These are phyloP conservation scores for Wickerhamiella azyma DNA, from an alignment of 805 yeast genomes.

Conservation along the genomic window DNA sequence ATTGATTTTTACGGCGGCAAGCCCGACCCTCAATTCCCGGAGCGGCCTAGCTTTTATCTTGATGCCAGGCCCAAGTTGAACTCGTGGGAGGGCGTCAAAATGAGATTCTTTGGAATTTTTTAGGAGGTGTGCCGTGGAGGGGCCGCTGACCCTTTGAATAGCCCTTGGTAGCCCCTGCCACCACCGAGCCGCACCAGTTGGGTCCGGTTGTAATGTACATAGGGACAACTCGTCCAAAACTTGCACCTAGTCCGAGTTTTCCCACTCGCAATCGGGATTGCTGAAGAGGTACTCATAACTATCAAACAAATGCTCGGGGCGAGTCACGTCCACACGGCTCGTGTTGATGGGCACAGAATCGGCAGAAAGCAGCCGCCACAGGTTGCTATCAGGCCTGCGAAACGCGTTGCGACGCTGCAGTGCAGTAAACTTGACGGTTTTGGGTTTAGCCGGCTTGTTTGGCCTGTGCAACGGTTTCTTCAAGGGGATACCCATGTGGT, in stretches of 20 bases:
- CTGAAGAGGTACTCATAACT: too few species aligned
- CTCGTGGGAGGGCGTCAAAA: constrained; percentile 60
- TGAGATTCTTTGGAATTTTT: constrained; percentile 52
- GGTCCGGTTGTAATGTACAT: not conserved
- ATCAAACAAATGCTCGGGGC: not conserved
- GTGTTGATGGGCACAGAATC: not conserved
- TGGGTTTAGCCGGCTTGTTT: not conserved
- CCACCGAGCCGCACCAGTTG: too few species aligned
- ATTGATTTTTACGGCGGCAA: constrained; percentile 75
- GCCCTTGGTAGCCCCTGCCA: too few species aligned
- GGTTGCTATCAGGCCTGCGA: not conserved
- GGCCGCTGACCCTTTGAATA: too few species aligned
- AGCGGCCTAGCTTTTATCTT: constrained; percentile 49
- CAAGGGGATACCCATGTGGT: not conserved
- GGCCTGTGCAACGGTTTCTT: not conserved
- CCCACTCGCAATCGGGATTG: too few species aligned
- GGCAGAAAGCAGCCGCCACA: not conserved
- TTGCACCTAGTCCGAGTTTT: not conserved
- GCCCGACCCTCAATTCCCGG: constrained; percentile 33
- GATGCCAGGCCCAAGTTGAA: constrained; percentile 91
- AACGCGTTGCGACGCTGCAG: not conserved
- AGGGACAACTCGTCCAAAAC: not conserved
- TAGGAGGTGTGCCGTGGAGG: too few species aligned
- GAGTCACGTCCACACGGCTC: not conserved
- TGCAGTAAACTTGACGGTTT: not conserved